phyloP scores from a whole-genome alignment of 2,329 filamentous ascomycete species.

The Pezicula carpinea region DNA sequence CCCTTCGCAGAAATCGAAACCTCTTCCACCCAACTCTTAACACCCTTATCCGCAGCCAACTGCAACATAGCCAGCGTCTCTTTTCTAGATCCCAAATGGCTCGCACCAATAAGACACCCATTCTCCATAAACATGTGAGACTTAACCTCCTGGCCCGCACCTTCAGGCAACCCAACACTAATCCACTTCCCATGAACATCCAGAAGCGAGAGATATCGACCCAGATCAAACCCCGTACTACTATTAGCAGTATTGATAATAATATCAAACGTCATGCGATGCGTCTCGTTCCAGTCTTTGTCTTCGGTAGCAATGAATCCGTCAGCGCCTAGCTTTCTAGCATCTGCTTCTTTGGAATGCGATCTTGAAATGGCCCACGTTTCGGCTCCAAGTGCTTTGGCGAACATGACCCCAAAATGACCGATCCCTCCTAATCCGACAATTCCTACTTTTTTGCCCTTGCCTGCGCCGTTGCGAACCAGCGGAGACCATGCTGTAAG shows the following conservation, averaged over 20 bases:
- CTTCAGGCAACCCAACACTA: constrained; percentile 72
- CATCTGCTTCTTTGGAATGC: constrained; percentile 53
- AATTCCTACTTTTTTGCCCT: constrained; percentile 72
- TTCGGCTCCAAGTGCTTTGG: constrained; percentile 58
- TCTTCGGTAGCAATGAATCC: constrained; percentile 52
- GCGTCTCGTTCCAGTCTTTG: constrained; percentile 18
- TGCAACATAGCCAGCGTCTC: constrained; percentile 59
- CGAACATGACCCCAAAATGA: constrained; percentile 64
- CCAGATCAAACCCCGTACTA: constrained; percentile 60
- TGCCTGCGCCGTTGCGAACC: constrained; percentile 66
- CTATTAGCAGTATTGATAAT: constrained; percentile 72
- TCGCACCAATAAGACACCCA: constrained; percentile 64
- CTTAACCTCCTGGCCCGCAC: constrained; percentile 63
- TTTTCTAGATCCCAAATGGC: constrained; percentile 45
- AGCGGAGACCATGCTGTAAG: constrained; percentile 74
- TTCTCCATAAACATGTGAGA: constrained; percentile 71
- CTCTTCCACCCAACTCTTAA: not conserved
- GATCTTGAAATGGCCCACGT: constrained; percentile 55
- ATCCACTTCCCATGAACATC: constrained; percentile 78
- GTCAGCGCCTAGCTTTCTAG: constrained; percentile 51
- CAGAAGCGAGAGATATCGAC: constrained; percentile 69
- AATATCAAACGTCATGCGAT: constrained; percentile 63
- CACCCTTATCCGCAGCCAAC: constrained; percentile 49
- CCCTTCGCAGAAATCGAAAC: not conserved
- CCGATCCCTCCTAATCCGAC: constrained; percentile 68